Evolutionary conservation across 2,329 filamentous ascomycete species (phyloP).

Genomic region (Falciphora oryzae): DNA sequence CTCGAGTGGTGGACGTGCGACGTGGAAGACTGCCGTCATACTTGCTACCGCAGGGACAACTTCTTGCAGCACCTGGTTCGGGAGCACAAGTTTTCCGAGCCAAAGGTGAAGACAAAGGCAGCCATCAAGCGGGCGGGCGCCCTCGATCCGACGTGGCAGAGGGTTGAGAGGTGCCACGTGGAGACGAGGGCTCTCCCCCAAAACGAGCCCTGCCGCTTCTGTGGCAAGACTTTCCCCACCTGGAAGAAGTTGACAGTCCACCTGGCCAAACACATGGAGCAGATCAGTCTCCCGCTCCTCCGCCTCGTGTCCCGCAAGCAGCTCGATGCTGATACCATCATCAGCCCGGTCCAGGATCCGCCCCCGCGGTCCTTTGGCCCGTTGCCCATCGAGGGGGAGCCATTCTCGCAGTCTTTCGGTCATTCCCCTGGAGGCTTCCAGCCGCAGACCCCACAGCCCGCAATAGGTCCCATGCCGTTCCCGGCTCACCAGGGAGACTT

Average conservation of each 20-base stretch:
- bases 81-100: constrained; percentile 82
- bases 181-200: constrained; percentile 61
- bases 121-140: constrained; percentile 54
- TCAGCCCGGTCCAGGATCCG: constrained; percentile 60
- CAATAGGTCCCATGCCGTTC: background rate
- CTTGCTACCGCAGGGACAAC: constrained; percentile 83
- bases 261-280: constrained; percentile 89
- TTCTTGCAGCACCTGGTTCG: constrained; percentile 89
- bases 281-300: constrained; percentile 78
- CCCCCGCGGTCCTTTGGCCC: constrained; percentile 34
- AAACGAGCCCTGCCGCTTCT: constrained; percentile 82
- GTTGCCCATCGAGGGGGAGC: constrained; percentile 26
- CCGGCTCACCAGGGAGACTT: constrained; percentile 1
- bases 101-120: constrained; percentile 73
- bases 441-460: background rate
- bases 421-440: constrained; percentile 11
- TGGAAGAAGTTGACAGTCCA: constrained; percentile 97
- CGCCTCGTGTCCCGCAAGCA: constrained; percentile 42
- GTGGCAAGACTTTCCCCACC: constrained; percentile 69
- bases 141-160: constrained; percentile 64
- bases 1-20: constrained; percentile 89
- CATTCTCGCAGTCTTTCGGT: constrained; percentile 14
- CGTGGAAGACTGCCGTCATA: constrained; percentile 72
- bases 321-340: constrained; percentile 56
- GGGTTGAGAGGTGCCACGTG: constrained; percentile 71